Evolutionary conservation across 352 stramenopile species (phyloP), one percentile per base, ranked within the genome.

Genomic region (Globisporangium spinosum): DNA sequence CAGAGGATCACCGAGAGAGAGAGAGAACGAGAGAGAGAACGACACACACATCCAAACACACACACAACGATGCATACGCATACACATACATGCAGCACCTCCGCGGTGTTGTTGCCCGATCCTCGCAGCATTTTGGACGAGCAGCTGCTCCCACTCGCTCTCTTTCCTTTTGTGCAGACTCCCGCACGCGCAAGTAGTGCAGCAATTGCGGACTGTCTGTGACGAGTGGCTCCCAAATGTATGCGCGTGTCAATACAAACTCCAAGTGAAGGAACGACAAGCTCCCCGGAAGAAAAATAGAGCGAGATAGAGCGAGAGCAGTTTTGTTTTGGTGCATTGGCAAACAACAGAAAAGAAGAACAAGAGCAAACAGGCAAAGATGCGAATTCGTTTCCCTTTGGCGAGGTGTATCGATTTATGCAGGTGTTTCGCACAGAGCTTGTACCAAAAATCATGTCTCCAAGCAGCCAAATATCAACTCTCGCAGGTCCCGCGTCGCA

Each of bases 271-370:
- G 40, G 1, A 40, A 49, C 6, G 57, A 47, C 68, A 27, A 35
- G 40, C 32, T 12, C 27, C 1, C 54, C 17, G 15, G 6, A 27
- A 23, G 8, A 65, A 38, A 25, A 29, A 65, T 60, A 69, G 69
- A 70, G 68, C 58, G 53, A 47, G 55, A 59, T 61, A 73, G 62
- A 75, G 68, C 71, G 63, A 64, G 71, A 71, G 62, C 61, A 47
- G 34, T n/a, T 64, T 56, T 64, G 35, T 74, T 65, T 56, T 75
- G 38, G 49, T 58, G 22, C 22, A 10, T 38, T 47, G 38, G 25
- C 58, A 38, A 66, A 63, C 40, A 47, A n/a, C 40, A 47, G 29
- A 65, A n/a, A 32, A 59, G 29, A 51, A 54, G 17, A 54, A 27
- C 13, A 13, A 53, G 35, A 43, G 35, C 10, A 43, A 43, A 15